phyloP scores from a whole-genome alignment of 306 rosid species.

The Cyclanthera cordifolia region DNA sequence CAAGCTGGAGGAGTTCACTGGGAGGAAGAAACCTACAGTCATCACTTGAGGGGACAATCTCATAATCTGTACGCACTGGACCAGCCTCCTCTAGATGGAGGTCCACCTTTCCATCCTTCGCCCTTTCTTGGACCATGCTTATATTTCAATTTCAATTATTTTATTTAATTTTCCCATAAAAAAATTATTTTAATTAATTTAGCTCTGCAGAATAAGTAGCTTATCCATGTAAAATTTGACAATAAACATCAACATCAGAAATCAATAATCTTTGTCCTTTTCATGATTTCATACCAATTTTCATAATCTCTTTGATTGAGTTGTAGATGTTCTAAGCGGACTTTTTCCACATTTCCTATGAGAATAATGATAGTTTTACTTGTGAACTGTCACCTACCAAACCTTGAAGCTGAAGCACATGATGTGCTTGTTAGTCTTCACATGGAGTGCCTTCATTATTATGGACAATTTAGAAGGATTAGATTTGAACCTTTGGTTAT shows the following conservation, averaged over 20 bases:
- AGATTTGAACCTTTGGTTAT: background rate
- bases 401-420: conserved; percentile 10
- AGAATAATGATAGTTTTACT: background rate
- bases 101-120: conserved; percentile 11
- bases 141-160: conserved; percentile 7
- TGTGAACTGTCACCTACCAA: conserved; percentile 6
- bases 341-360: background rate
- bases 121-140: background rate
- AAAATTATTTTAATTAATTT: background rate
- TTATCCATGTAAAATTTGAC: conserved; percentile 4
- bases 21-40: conserved; percentile 91
- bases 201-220: background rate
- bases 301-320: background rate
- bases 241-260: background rate
- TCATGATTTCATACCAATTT: background rate
- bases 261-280: conserved; percentile 1
- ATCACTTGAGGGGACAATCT: conserved; percentile 47
- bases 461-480: conserved; percentile 7
- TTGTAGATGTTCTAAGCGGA: background rate
- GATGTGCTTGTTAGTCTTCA: conserved; percentile 9
- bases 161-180: too few relatives aligned
- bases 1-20: conserved; percentile 80
- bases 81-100: conserved; percentile 16
- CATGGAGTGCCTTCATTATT: conserved; percentile 8
- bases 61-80: conserved; percentile 7